Conservation (phyloP, 805 yeast species). For the Cyberlindnera subsufficiens region DNA sequence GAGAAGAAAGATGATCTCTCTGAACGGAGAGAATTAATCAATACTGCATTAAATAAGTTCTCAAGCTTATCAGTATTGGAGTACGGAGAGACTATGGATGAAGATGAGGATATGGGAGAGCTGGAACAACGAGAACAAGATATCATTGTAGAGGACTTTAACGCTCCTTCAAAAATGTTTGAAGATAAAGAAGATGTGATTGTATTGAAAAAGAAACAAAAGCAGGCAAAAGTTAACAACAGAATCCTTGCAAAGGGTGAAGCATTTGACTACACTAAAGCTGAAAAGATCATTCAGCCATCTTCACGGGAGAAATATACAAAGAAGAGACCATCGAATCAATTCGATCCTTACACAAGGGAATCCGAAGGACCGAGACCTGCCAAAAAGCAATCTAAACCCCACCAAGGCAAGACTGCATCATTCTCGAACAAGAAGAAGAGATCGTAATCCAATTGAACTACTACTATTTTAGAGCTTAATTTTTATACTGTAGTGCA, state of each 20-base stretch:
- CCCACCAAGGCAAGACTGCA: slow-evolving; percentile 17
- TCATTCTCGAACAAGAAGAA: slow-evolving; percentile 18
- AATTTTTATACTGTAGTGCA: neutral
- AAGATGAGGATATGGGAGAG: no score
- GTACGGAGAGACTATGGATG: no score
- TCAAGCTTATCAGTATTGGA: no score
- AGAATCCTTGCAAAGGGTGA: slow-evolving; percentile 11
- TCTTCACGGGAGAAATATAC: slow-evolving; percentile 12
- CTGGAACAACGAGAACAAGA: neutral
- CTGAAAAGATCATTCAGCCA: slow-evolving; percentile 34
- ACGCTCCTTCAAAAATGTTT: slow-evolving; percentile 9
- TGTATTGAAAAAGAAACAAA: slow-evolving; percentile 14
- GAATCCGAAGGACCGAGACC: slow-evolving; percentile 46
- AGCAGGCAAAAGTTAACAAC: slow-evolving; percentile 2
- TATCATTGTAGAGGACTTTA: neutral
- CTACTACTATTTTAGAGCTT: neutral
- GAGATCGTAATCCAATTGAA: slow-evolving; percentile 2
- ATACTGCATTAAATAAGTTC: no score
- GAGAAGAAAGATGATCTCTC: neutral
- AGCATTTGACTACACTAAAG: slow-evolving; percentile 39
- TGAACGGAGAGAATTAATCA: no score
- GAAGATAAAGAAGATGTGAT: slow-evolving; percentile 19
- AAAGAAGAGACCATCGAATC: slow-evolving; percentile 30
- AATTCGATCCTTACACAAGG: slow-evolving; percentile 56
- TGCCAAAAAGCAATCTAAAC: slow-evolving; percentile 34